Conservation (phyloP, 192 early-diverging fungal species). For the Lunasporangiospora selenospora region DNA sequence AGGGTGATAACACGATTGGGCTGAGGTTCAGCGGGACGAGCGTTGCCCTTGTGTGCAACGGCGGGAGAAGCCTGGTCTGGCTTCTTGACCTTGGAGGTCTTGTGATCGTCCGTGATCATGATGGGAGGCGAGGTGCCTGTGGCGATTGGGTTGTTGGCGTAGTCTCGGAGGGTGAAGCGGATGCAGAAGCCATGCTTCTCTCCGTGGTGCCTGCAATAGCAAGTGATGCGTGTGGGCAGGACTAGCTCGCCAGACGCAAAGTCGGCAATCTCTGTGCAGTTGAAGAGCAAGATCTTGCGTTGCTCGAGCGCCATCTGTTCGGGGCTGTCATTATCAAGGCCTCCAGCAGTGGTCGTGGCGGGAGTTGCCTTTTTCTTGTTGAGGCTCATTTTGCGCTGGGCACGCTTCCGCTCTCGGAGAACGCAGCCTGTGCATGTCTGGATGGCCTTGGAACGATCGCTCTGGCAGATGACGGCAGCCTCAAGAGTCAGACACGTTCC, state of each 20-base stretch:
- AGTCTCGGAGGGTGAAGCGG: conserved; percentile 80
- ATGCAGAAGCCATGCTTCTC: conserved; percentile 95
- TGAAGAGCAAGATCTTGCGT: conserved; percentile 86
- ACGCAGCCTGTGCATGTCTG: conserved; percentile 86
- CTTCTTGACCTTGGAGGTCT: conserved; percentile 74
- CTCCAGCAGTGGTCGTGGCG: conserved; percentile 8
- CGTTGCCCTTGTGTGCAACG: conserved; percentile 4
- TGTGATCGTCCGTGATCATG: conserved; percentile 98
- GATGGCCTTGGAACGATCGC: conserved; percentile 75
- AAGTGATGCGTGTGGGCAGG: conserved; percentile 93
- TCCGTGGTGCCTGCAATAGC: conserved; percentile 95
- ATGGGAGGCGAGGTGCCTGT: conserved; percentile 88
- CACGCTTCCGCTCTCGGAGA: conserved; percentile 79
- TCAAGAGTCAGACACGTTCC: conserved; percentile 73
- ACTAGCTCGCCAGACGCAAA: conserved; percentile 89
- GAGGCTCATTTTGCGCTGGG: conserved; percentile 66
- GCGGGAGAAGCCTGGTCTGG: conserved; percentile 22
- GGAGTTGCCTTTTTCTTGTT: conserved; percentile 47
- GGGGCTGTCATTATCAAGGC: conserved; percentile 57
- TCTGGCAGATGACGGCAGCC: conserved; percentile 86
- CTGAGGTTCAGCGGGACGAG: conserved; percentile 5
- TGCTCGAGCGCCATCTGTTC: conserved; percentile 74
- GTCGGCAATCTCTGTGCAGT: conserved; percentile 85
- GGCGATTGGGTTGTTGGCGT: conserved; percentile 69
- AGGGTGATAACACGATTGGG: conserved; percentile 26